Percentiles rank a stretch among this genome's conserved stretches.
Evolutionary conservation across 192 early-diverging fungal species (phyloP).

Genomic region (Dissophora globulifera): DNA sequence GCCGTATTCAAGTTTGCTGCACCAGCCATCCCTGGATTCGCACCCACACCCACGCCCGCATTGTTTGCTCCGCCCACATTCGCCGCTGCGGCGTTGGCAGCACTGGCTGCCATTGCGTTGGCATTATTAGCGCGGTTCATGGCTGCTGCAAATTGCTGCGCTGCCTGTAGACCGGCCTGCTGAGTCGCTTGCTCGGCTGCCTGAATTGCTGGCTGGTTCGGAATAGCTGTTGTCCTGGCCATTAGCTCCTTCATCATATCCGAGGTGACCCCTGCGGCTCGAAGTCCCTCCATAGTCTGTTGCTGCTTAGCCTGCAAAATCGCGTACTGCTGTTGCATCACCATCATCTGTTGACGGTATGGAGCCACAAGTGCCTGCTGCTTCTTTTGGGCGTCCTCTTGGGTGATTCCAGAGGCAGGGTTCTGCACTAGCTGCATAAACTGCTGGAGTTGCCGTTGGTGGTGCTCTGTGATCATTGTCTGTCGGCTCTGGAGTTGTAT

Average conservation of each 20-base stretch:
- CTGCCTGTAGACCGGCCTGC: conserved; percentile 17
- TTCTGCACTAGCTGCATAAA: conserved; percentile 16
- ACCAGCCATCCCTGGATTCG: background rate
- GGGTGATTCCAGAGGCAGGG: conserved; percentile 7
- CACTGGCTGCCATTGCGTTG: conserved; percentile 13
- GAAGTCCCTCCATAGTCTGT: conserved; percentile 30
- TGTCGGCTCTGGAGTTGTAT: conserved; percentile 11
- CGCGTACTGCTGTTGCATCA: conserved; percentile 23
- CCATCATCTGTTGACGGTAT: conserved; percentile 25
- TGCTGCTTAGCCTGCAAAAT: conserved; percentile 27
- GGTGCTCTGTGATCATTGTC: conserved; percentile 6
- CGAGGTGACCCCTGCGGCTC: conserved; percentile 23
- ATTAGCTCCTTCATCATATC: conserved; percentile 51
- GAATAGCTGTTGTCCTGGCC: conserved; percentile 12
- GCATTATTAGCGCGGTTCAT: conserved; percentile 10
- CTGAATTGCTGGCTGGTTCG: conserved; percentile 20
- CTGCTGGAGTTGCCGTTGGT: conserved; percentile 24
- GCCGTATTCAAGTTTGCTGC: conserved; percentile 6
- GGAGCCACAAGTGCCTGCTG: conserved; percentile 10
- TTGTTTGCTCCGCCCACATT: background rate
- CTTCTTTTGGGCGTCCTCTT: conserved; percentile 10
- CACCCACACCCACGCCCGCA: background rate
- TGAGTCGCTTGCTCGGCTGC: conserved; percentile 16
- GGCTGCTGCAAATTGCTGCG: conserved; percentile 23
- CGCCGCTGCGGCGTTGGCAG: background rate